Evolutionary conservation across 129 eudicot species (phyloP), one percentile per base, ranked within the genome.

Genomic region (Ambrosia trifida): DNA sequence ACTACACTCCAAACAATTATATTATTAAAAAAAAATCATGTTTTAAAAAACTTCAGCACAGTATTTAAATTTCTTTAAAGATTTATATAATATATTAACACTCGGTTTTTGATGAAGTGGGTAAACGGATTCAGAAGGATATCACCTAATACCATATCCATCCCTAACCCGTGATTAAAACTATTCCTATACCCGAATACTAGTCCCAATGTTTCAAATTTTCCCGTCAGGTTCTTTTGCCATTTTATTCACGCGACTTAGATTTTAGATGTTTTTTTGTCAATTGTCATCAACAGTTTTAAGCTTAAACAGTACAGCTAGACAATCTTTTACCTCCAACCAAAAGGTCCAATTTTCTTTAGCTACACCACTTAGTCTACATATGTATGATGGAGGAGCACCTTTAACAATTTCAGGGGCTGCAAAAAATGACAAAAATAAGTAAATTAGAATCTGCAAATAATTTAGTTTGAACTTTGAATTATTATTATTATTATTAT

Each of bases 261-360:
- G 38, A 11, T 69, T 69, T 69, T 11, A 10, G 9, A 38, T 38
- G 3, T 17, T 10, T 20, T 38, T 41, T 38, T 4, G 8, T 38
- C 7, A 5, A 9, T 65, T 4, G 17, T 9, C 11, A 38, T 54
- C 4, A 4, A 31, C 13, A 38, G 24, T 20, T 14, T 56, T 12
- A 47, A 18, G 28, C 14, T n/a, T 20, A 19, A 54, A 14, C 43
- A 57, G 46, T 14, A 43, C 54, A 33, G 43, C 49, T 40, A 14
- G 57, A 77, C 62, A 66, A 28, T 40, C 17, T 72, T 30, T 59
- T 83, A 95, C 99, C 99, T 95, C 94, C 86, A 95, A 83, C 97
- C 99, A 95, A 85, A 95, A 95, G 68, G 81, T 81, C 99, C 97
- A 95, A 72, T 88, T 90, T 68, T 95, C 95, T 30, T 75, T 71